phyloP scores from a whole-genome alignment of 2,329 filamentous ascomycete species.

The Nemania bipapillata region DNA sequence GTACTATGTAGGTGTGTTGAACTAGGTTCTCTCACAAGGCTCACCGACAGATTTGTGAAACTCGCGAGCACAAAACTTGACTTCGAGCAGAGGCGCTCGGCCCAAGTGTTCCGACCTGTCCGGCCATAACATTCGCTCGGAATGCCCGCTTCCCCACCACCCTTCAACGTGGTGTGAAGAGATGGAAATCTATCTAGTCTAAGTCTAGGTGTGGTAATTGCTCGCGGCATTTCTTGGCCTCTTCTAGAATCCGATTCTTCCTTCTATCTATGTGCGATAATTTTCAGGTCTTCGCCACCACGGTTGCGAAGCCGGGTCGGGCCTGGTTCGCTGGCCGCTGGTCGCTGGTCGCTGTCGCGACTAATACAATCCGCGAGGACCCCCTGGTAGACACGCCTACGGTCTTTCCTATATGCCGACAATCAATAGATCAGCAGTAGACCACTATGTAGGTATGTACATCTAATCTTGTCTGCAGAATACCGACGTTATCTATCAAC shows the following conservation, averaged over 20 bases:
- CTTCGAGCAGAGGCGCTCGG: conserved; percentile 35
- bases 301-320: neutral
- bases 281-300: conserved; percentile 10
- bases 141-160: conserved; percentile 46
- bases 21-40: neutral
- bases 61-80: neutral
- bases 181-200: too few relatives aligned
- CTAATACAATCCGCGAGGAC: conserved; percentile 4
- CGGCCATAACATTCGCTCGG: conserved; percentile 46
- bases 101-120: conserved; percentile 35
- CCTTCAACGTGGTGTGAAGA: conserved; percentile 29
- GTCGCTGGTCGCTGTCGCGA: neutral
- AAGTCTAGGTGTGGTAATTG: conserved; percentile 17
- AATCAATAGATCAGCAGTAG: too few relatives aligned
- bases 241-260: conserved; percentile 34
- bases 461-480: neutral
- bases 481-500: too few relatives aligned
- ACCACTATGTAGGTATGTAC: neutral
- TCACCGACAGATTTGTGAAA: conserved; percentile 27
- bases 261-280: conserved; percentile 21
- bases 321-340: neutral
- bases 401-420: neutral
- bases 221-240: conserved; percentile 25
- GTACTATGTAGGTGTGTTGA: too few relatives aligned
- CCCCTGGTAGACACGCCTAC: neutral